Base-by-base conservation (phyloP, 768 basidiomycete species). In the Tricholomella constricta region DNA sequence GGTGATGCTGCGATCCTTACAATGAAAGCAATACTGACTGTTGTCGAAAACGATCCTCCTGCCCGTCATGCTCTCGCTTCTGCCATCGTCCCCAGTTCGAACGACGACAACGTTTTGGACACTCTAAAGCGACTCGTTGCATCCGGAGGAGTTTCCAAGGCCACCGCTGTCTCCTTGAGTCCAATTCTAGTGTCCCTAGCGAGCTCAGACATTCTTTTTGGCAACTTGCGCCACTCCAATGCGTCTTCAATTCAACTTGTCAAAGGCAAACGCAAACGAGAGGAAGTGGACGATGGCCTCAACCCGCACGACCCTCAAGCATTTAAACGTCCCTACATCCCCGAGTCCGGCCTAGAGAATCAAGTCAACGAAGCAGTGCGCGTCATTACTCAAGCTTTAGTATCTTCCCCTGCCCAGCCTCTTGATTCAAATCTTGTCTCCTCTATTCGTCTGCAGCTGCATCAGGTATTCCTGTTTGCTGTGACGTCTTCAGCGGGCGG, bases 381-480 rank as follows among this genome's bases (percentile, higher is more conserved):
- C 29, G 63, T 76, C 48, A 78, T 89, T 55, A 75, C 80, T 4
- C 72, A 77, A 29, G 74, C 82, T 9, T 72, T 89, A 41, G 67
- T 63, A 38, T 59, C 69, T 7, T 65, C 78, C 23, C 64, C 77
- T 22, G 59, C 72, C 17, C 76, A 74, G 35, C 67, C 77, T 2
- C 73, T 86, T 43, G 81, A 84, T 59, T 76, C 86, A 11, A 62
- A 76, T 25, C 66, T 88, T 52, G 80, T 91, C 44, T 72, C 85
- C n/a, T 84, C 88, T 43, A 83, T 91, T 23, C 87, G 88, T 51
- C 69, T 82, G 11, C 83, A 82, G 31, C 78, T 91, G 12, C 88
- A 91, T 56, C 88, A 90, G 57, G 73, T 90, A 9, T 91, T 90
- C 64, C 74, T 90, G 25, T 92, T 91, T 64, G 81, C 86, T 1